phyloP scores from a whole-genome alignment of 2,329 filamentous ascomycete species.

The Trichoderma arundinaceum region DNA sequence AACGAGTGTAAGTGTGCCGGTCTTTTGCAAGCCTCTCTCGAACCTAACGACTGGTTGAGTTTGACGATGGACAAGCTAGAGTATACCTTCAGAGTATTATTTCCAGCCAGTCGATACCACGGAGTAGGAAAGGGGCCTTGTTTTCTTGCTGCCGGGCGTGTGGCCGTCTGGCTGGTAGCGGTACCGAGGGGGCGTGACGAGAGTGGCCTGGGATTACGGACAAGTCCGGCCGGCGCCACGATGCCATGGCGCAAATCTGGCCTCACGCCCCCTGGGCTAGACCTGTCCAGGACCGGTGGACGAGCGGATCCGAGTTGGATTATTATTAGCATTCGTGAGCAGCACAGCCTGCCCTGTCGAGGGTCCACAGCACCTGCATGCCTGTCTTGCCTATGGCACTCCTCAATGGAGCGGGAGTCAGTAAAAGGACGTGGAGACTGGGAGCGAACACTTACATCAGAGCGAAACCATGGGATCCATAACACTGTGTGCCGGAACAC shows the following conservation, averaged over 20 bases:
- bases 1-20: neutral
- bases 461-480: too few relatives aligned
- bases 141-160: constrained; percentile 17
- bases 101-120: neutral
- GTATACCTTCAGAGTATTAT: constrained; percentile 6
- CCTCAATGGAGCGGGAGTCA: neutral
- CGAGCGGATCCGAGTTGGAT: constrained; percentile 1
- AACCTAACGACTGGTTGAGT: neutral
- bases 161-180: neutral
- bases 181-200: constrained; percentile 1
- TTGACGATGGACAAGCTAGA: neutral
- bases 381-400: constrained; percentile 5
- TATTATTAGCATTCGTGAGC: constrained; percentile 32
- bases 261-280: constrained; percentile 12
- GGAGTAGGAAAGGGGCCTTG: constrained; percentile 21
- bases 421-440: neutral
- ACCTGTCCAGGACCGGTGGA: neutral
- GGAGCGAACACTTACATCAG: neutral
- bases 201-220: constrained; percentile 20
- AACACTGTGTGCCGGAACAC: too few relatives aligned
- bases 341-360: constrained; percentile 25
- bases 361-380: constrained; percentile 9
- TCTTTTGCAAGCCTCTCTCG: too few relatives aligned
- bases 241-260: constrained; percentile 1
- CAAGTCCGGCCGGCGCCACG: constrained; percentile 26